Evolutionary conservation across 2,329 filamentous ascomycete species (phyloP), one percentile per base, ranked within the genome.

Genomic region (Teratosphaeria zuluensis): DNA sequence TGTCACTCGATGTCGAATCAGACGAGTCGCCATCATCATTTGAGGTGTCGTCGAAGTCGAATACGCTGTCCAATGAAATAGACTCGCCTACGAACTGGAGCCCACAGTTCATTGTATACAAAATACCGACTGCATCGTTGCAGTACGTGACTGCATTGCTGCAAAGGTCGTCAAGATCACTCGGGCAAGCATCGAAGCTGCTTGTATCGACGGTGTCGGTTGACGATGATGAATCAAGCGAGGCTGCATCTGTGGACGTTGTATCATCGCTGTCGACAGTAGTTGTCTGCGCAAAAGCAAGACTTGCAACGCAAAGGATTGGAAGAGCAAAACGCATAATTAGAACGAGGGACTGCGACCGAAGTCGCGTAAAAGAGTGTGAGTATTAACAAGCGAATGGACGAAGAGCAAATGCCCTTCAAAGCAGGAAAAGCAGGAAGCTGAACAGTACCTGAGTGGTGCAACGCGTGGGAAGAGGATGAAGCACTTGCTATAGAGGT

Each of bases 21-120:
- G 24, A 28, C 24, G 24, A 28, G 4, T 28, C 24, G 24, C 24
- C 24, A 28, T 28, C 24, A 4, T 28, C 24, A 2, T 28, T 4
- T 28, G 24, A 28, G 24, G 24, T 28, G 24, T 28, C 24, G 4
- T 28, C 24, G 24, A 28, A 28, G 24, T 28, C 24, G 4, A 4
- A 28, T 28, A 28, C 24, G 9, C 16, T 24, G 42, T 46, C 53
- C 24, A 31, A 4, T 33, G 14, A 3, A 9, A 55, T 52, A 21
- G 38, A 5, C 16, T 48, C 52, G 4, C 58, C 58, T 2, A 24
- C 30, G 53, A 61, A 61, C 11, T 19, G 48, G 21, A 58, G 30
- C 11, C 56, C 56, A 48, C 59, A 61, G 24, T 30, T 61, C 30
- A 58, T 42, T 1, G 59, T 58, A 54, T 61, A 61, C 9, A 61